These are phyloP conservation scores for Colletotrichum ledebouriae DNA, from an alignment of 2,329 filamentous ascomycete genomes.

Conservation along the genomic window DNA sequence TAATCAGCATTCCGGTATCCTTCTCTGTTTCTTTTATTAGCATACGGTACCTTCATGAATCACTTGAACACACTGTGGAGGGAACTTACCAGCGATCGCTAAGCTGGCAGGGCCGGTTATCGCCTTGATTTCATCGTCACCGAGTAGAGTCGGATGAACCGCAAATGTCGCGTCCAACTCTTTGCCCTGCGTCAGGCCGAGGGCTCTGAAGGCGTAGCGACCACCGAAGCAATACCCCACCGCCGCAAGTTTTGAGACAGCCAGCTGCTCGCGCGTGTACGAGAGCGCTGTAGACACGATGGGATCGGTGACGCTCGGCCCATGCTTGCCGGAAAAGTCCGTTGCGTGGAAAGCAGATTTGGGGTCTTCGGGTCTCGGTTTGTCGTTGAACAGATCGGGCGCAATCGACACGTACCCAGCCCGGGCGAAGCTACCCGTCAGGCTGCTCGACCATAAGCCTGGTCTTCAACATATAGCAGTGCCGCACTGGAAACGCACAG, in stretches of 20 bases:
- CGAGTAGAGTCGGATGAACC: constrained; percentile 74
- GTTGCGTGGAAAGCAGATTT: constrained; percentile 54
- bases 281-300: constrained; percentile 60
- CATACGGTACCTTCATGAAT: background rate
- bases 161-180: constrained; percentile 70
- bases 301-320: constrained; percentile 56
- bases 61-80: background rate
- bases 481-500: constrained; percentile 12
- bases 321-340: constrained; percentile 57
- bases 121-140: constrained; percentile 68
- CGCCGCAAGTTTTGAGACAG: constrained; percentile 65
- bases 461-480: background rate
- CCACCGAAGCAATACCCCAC: constrained; percentile 77
- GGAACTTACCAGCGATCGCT: constrained; percentile 67
- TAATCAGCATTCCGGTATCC: constrained; percentile 69
- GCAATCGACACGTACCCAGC: constrained; percentile 75
- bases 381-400: constrained; percentile 75
- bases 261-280: constrained; percentile 60
- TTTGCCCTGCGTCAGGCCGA: constrained; percentile 57
- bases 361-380: constrained; percentile 59
- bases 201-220: constrained; percentile 67
- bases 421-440: constrained; percentile 76
- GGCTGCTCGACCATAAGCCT: constrained; percentile 30
- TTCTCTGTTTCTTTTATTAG: constrained; percentile 57
- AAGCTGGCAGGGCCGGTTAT: constrained; percentile 71